These are phyloP conservation scores for Acarospora socialis DNA, from an alignment of 2,329 filamentous ascomycete genomes.

Conservation along the genomic window DNA sequence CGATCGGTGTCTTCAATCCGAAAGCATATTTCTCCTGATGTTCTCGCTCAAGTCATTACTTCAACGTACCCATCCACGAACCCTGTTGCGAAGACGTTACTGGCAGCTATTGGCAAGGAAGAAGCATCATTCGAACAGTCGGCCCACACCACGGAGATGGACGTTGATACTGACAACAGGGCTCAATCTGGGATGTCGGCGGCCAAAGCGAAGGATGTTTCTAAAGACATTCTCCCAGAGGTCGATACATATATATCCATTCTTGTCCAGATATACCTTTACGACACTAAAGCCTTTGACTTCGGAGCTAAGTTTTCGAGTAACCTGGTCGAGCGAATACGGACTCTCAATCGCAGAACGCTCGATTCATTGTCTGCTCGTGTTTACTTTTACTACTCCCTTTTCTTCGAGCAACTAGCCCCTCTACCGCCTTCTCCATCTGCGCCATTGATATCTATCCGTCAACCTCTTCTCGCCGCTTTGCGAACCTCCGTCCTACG, in stretches of 20 bases:
- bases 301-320: conserved; percentile 74
- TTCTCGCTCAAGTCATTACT: conserved; percentile 65
- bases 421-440: conserved; percentile 79
- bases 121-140: conserved; percentile 47
- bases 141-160: conserved; percentile 48
- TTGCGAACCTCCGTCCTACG: conserved; percentile 89
- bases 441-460: conserved; percentile 73
- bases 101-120: conserved; percentile 55
- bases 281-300: conserved; percentile 69
- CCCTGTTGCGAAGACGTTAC: conserved; percentile 52
- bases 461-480: conserved; percentile 72
- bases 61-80: conserved; percentile 63
- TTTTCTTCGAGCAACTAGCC: conserved; percentile 84
- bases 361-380: conserved; percentile 87
- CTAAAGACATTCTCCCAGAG: conserved; percentile 70
- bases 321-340: conserved; percentile 69
- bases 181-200: conserved; percentile 34
- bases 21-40: conserved; percentile 72
- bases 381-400: conserved; percentile 94
- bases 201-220: conserved; percentile 44
- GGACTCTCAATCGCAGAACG: conserved; percentile 80
- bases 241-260: conserved; percentile 82
- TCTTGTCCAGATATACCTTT: conserved; percentile 72
- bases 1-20: conserved; percentile 91
- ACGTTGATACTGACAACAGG: conserved; percentile 52